These are phyloP conservation scores for Phytophthora vignae DNA, from an alignment of 352 stramenopile species.

Conservation along the genomic window DNA sequence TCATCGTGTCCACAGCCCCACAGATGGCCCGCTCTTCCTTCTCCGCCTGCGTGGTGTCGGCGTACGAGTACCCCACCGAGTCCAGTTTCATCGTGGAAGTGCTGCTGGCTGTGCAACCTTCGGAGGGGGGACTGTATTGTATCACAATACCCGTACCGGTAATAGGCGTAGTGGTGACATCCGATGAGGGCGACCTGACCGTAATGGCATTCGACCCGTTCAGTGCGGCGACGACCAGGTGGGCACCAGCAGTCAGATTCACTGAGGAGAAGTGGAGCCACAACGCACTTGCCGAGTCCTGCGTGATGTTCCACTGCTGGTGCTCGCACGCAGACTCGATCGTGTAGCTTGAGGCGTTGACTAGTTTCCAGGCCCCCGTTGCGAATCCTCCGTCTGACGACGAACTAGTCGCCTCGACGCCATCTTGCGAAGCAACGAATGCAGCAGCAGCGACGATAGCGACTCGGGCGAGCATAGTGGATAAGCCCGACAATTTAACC, in stretches of 20 bases:
- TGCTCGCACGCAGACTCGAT: constrained; percentile 47
- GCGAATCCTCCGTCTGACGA: constrained; percentile 43
- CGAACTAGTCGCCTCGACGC: background rate
- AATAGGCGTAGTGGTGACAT: constrained; percentile 44
- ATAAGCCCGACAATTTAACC: background rate
- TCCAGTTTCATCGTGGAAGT: constrained; percentile 40
- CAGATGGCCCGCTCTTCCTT: constrained; percentile 60
- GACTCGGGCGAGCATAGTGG: constrained; percentile 14
- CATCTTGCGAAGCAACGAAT: constrained; percentile 6
- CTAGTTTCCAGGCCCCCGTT: constrained; percentile 39
- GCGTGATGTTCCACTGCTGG: constrained; percentile 60
- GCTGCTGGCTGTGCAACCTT: constrained; percentile 27
- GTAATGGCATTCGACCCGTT: constrained; percentile 43
- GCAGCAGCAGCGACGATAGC: constrained; percentile 4
- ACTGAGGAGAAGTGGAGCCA: constrained; percentile 54
- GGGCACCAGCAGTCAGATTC: constrained; percentile 38
- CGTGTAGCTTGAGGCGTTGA: constrained; percentile 44
- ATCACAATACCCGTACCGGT: constrained; percentile 44
- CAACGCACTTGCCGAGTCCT: constrained; percentile 50
- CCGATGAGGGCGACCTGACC: constrained; percentile 30
- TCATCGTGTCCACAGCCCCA: constrained; percentile 61
- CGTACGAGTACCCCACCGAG: constrained; percentile 48
- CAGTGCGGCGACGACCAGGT: constrained; percentile 46
- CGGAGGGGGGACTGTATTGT: constrained; percentile 47
- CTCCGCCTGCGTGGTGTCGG: constrained; percentile 42